Evolutionary conservation across 2,329 filamentous ascomycete species (phyloP), one percentile per base, ranked within the genome.

Genomic region (Penicillium sclerotigenum): DNA sequence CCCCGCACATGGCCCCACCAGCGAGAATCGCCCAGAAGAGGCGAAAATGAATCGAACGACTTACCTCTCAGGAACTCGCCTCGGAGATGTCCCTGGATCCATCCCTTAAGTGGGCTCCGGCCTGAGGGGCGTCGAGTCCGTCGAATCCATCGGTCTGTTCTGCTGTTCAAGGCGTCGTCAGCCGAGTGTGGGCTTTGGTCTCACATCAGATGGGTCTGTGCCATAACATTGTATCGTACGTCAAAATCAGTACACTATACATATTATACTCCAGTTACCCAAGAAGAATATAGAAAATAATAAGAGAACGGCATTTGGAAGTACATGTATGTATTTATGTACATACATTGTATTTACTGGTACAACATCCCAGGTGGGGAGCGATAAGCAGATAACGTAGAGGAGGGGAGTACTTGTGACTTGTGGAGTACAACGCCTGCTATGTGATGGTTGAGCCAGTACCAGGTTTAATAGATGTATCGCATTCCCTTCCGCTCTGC

Each of bases 121-220:
- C 5, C 28, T 29, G 9, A 16, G 34, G 9, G 46, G 40, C n/a
- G n/a, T 46, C 13, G 10, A 29, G 9, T 31, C 7, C n/a, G 16
- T 29, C 28, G 28, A 18, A 11, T 37, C 2, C 10, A n/a, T 37
- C 31, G 31, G 31, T 37, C 40, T 41, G 16, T 20, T 14, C 6
- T 24, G 29, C 45, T 57, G 26, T 52, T n/a, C 6, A 14, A 18
- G 56, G 52, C 52, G 58, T 57, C 52, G 56, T 60, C 57, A 59
- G 58, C 56, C 52, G 52, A 56, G 37, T 40, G 52, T 56, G 52
- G 52, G 49, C 36, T 47, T 49, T 40, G 56, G 52, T 52, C 37
- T 49, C 50, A 38, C 28, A 37, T 45, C 20, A 52, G 52, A 54
- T 24, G 46, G 52, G 52, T 53, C 58, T 56, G 58, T 60, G 57